Evolutionary conservation across 257 asterid genomes (phyloP), one percentile per base, ranked within the genome.

Genomic region (Galeopsis tetrahit): DNA sequence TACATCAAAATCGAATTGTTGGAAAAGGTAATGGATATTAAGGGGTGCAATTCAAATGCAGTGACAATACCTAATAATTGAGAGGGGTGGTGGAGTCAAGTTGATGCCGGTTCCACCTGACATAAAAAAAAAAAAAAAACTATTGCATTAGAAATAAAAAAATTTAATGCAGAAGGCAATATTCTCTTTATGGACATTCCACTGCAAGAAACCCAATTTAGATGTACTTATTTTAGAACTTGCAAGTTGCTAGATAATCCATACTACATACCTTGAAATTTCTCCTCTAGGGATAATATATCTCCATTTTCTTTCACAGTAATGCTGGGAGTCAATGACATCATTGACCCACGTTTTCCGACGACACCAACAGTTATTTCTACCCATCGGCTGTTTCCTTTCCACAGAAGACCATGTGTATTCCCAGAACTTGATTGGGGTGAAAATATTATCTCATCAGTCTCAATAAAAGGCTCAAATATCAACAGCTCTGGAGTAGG

Each of bases 21-120:
- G 55, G 31, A 55, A 57, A 0, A 33, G 7, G 66, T 60, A 36
- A 38, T 36, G 49, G 32, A 61, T 35, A n/a, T 62, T 14, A 36
- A n/a, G 33, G 67, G 33, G 28, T 21, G 28, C 28, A 21, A 21
- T 21, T 21, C 28, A 21, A 21, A 21, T 21, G 28, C 28, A 21
- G 28, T 21, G 28, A 15, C 4, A 36, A 51, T 63, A 89, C 96
- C 97, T 87, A 42, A 87, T 86, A 75, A 89, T 91, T 62, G 97
- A 89, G 46, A 75, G 82, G 33, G 97, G 96, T 7, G 96, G 97
- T 31, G 97, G 96, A 75, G 97, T 91, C 87, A 91, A 82, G 77
- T 91, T 91, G 80, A 91, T 86, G 82, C 96, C 96, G n/a, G 97
- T 91, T 76, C 97, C 96, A 74, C 97, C 97, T 91, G 89, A 80